Evolutionary conservation across 2,329 filamentous ascomycete genomes (phyloP), one percentile per base, ranked within the genome.

Genomic region (Neopestalotiopsis sp.): DNA sequence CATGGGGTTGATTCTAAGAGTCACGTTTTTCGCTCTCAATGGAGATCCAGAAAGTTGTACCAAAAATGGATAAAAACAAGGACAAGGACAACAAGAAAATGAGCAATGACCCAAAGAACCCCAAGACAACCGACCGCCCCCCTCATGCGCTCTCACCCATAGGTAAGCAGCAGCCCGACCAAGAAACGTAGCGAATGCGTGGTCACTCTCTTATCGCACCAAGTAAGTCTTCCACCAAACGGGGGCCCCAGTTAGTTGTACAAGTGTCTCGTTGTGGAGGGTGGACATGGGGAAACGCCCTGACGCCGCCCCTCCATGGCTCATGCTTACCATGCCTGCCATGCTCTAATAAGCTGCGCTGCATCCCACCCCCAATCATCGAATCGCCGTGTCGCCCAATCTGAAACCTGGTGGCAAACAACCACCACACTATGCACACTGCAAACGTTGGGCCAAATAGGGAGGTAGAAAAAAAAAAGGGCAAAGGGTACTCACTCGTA

Each of bases 371-470:
- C n/a, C 45, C 63, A 32, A 58, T 57, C 13, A 30, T 66, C 49
- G 63, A 66, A 66, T 66, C 42, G 63, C 14, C 9, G 49, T 34
- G 63, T 56, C 49, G 63, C 63, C 63, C 63, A 66, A 45, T 38
- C 62, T 58, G 63, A 66, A 66, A 66, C 63, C 45, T 20, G 63
- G 63, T 66, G 63, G 63, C 63, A 58, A 66, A 66, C 42, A 66
- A 64, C 14, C 61, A 34, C 45, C 30, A 12, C 10, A 28, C 24
- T 28, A 28, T 28, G 24, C 24, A 28, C 24, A 28, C 24, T 28
- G 14, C 7, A 34, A 28, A 65, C 4, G 28, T 5, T 38, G 62
- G 24, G 57, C n/a, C 49, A 14, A 17, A 56, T 56, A 56, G 49
- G 61, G n/a, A 65, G 17, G 28, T 66, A 42, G 20, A 24, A 66